Base-by-base conservation (phyloP, 1,139 yeast genomes). In the Debaryomyces psychrophilus region DNA sequence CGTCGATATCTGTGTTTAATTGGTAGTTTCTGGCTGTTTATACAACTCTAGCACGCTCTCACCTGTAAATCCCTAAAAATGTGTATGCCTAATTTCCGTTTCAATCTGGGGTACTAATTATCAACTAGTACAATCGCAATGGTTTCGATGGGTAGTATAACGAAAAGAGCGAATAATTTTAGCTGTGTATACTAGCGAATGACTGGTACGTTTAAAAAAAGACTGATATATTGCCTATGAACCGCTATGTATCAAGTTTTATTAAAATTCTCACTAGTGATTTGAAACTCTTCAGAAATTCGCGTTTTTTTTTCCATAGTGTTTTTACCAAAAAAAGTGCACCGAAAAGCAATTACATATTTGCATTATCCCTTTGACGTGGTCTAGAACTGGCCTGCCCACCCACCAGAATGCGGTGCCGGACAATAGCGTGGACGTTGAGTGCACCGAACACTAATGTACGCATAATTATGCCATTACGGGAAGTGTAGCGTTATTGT, bases 191-290 rank as follows among this genome's bases (percentile, higher is more conserved):
- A 28, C 34, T 38, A 38, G 18, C 41, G 41, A 38, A 38, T 18
- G 41, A 38, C 41, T 20, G 41, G 28, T 38, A 38, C 12, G 20
- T 28, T 28, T n/a, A 38, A 38, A 14, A 35, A 37, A 28, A 33
- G 18, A 20, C 36, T 33, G 20, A 9, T 33, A 28, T 38, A 17
- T 11, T 11, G 20, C 5, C 25, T 26, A 18, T 26, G 26, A n/a
- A 28, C 18, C 33, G 35, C 34, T 29, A 38, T 38, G 41, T 38
- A 38, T 28, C 41, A 29, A 38, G 34, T 38, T 38, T 38, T 37
- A 37, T 27, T 38, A 38, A 38, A 38, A 38, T 28, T 38, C 41
- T 34, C 23, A 15, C 27, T 18, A 33, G 18, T 38, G 41, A 38
- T 38, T 38, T 28, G 41, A 38, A 38, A 38, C 41, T 33, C n/a